Evolutionary conservation across 768 basidiomycete genomes (phyloP), one percentile per base, ranked within the genome.

Genomic region (Suillus decipiens): DNA sequence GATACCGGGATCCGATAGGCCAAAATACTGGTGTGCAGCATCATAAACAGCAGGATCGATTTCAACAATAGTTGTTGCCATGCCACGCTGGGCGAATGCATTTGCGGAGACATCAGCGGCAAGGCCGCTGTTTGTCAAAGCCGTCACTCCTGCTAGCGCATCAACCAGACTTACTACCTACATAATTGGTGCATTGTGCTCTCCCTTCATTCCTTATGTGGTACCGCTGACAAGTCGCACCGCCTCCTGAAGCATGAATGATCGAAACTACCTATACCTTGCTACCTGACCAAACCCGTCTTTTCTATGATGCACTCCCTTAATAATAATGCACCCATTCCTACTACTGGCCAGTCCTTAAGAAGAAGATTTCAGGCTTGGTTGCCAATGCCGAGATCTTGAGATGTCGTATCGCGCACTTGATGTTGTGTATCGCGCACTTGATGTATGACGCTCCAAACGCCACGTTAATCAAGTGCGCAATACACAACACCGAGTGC

Each of bases 181-280:
- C 94, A 93, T 93, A 60, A 91, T 77, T 64, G 91, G 77, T 3
- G 84, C 92, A 69, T 86, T 78, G 68, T 72, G 75, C 51, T 69
- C 64, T 51, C 76, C 70, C 45, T 68, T 68, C 64, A 76, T 75
- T 7, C 72, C 79, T 63, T 72, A 77, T 11, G 73, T 69, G 11
- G 84, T 81, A 54, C 81, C 84, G 63, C 87, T 80, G 14, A 89
- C 84, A 36, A 98, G 75, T 11, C 92, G 84, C 15, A 81, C 89
- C 1, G 90, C 92, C 71, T 98, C 96, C 73, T 98, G 96, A 19
- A 97, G 72, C n/a, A n/a, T n/a, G n/a, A n/a, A n/a, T n/a, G n/a
- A n/a, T n/a, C n/a, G n/a, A n/a, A n/a, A n/a, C n/a, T n/a, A n/a
- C n/a, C n/a, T n/a, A n/a, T n/a, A n/a, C n/a, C n/a, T n/a, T n/a